These are phyloP conservation scores for Globisporangium lucens DNA, from an alignment of 352 stramenopile genomes.

Conservation along the genomic window DNA sequence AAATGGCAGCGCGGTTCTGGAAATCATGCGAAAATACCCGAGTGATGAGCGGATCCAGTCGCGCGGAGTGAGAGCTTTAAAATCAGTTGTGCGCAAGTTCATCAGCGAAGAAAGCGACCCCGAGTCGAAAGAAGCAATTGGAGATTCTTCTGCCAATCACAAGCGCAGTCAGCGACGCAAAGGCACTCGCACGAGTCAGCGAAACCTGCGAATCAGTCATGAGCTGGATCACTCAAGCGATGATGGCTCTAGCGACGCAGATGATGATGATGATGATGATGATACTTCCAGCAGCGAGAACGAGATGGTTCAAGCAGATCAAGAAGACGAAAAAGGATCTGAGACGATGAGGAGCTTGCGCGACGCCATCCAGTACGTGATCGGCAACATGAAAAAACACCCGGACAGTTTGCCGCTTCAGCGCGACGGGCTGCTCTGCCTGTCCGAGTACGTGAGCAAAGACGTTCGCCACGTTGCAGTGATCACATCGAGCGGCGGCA, in stretches of 20 bases:
- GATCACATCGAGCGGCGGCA: conserved; percentile 39
- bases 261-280: background rate
- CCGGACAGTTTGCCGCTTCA: conserved; percentile 36
- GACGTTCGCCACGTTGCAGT: conserved; percentile 25
- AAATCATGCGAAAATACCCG: conserved; percentile 48
- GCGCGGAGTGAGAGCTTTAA: conserved; percentile 45
- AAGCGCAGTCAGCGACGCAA: conserved; percentile 1
- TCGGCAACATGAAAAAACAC: conserved; percentile 43
- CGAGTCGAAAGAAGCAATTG: background rate
- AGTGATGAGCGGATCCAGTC: conserved; percentile 40
- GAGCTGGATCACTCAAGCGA: background rate
- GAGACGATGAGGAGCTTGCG: conserved; percentile 12
- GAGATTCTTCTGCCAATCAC: background rate
- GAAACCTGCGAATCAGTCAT: background rate
- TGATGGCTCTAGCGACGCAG: background rate
- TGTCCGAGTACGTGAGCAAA: conserved; percentile 35
- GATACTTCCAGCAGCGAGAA: background rate
- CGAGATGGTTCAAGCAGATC: background rate
- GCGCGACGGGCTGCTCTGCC: conserved; percentile 42
- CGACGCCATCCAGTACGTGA: conserved; percentile 31
- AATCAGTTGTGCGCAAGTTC: conserved; percentile 34
- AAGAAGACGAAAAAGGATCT: background rate
- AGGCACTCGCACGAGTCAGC: background rate
- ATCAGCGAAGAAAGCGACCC: conserved; percentile 3
- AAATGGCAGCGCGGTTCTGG: conserved; percentile 36